phyloP scores from a whole-genome alignment of 2,329 filamentous ascomycete genomes.

The Boeremia exigua region DNA sequence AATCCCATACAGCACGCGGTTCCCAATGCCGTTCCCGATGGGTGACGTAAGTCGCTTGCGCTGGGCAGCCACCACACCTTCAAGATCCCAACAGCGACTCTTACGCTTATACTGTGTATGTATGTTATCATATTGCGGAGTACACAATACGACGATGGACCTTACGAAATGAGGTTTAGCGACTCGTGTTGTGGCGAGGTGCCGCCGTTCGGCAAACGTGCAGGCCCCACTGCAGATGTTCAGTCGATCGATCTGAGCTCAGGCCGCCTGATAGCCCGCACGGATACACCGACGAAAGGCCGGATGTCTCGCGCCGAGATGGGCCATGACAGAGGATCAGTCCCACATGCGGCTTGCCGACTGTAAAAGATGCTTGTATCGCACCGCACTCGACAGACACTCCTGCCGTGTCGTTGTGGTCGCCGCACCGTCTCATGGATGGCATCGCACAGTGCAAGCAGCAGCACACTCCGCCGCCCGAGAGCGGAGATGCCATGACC shows the following conservation, averaged over 20 bases:
- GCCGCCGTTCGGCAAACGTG: neutral
- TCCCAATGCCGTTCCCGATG: neutral
- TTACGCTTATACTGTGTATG: neutral
- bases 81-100: neutral
- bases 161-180: neutral
- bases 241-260: slow-evolving; percentile 4
- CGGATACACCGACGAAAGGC: slow-evolving; percentile 3
- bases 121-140: neutral
- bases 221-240: neutral
- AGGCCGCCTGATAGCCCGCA: neutral
- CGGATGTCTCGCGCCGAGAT: slow-evolving; percentile 7
- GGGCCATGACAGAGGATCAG: slow-evolving; percentile 3
- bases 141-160: neutral
- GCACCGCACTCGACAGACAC: slow-evolving; percentile 10
- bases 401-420: slow-evolving; percentile 4
- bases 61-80: neutral
- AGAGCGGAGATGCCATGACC: slow-evolving; percentile 17
- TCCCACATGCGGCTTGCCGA: slow-evolving; percentile 1
- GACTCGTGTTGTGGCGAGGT: neutral
- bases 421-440: slow-evolving; percentile 13
- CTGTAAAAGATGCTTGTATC: slow-evolving; percentile 3
- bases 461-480: slow-evolving; percentile 24
- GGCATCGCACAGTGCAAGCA: slow-evolving; percentile 7
- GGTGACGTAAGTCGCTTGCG: neutral
- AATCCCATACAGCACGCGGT: too few species aligned